A percentile compares a stretch with the other conserved stretches of the same genome.
These are phyloP conservation scores for Cornus controversa DNA, from an alignment of 148 eudicot genomes.

Conservation along the genomic window DNA sequence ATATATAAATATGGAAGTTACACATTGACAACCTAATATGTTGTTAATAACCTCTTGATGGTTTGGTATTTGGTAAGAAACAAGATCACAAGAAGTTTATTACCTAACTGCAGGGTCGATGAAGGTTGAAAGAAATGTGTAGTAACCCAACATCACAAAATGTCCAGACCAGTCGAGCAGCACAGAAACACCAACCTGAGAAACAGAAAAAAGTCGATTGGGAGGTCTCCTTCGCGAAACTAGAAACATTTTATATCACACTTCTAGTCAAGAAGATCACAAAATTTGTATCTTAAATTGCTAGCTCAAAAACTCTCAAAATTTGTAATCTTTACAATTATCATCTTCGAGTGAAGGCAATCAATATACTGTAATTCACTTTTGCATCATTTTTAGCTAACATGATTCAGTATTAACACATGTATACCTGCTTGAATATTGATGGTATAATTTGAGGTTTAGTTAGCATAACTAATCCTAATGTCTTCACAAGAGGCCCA, in stretches of 20 bases:
- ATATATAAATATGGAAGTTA: neutral
- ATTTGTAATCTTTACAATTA: neutral
- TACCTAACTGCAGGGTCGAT: conserved; percentile 84
- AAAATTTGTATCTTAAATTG: neutral
- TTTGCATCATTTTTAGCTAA: too few relatives aligned
- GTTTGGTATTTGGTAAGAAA: neutral
- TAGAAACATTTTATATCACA: neutral
- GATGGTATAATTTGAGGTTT: conserved; percentile 84
- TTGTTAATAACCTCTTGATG: neutral
- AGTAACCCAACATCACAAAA: conserved; percentile 81
- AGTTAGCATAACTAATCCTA: conserved; percentile 84
- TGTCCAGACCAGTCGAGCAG: conserved; percentile 91
- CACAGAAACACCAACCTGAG: conserved; percentile 89
- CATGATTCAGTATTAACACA: too few relatives aligned
- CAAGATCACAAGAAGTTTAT: neutral
- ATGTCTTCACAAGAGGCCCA: conserved; percentile 95
- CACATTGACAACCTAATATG: neutral
- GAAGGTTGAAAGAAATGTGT: conserved; percentile 70
- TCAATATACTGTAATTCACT: too few relatives aligned
- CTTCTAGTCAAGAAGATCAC: neutral
- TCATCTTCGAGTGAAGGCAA: neutral
- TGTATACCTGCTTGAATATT: conserved; percentile 83
- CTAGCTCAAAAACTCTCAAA: neutral
- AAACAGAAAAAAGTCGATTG: neutral
- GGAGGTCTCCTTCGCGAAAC: neutral